Evolutionary conservation across 2,329 filamentous ascomycete genomes (phyloP).

Genomic region (Dothistroma pini): DNA sequence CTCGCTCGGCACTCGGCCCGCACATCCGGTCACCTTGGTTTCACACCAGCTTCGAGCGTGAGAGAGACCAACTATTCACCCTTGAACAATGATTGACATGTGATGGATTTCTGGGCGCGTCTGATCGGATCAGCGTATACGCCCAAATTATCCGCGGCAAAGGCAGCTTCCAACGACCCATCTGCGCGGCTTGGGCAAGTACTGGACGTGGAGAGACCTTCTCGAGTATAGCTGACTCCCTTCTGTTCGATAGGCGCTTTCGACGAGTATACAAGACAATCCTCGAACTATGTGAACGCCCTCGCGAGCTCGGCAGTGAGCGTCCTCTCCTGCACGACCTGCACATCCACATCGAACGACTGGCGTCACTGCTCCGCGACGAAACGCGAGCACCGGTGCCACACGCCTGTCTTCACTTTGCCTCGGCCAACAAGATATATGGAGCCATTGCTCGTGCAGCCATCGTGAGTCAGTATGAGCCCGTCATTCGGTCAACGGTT

Average conservation of each 20-base stretch:
- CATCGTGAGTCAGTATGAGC: constrained; percentile 76
- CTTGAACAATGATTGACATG: constrained; percentile 9
- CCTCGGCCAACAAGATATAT: constrained; percentile 82
- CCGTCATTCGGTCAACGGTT: constrained; percentile 79
- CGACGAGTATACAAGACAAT: constrained; percentile 59
- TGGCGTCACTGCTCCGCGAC: constrained; percentile 72
- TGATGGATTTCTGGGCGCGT: constrained; percentile 51
- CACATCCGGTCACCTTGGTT: neutral
- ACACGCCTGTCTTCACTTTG: constrained; percentile 87
- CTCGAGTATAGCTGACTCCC: too few relatives aligned
- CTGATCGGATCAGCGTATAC: constrained; percentile 55
- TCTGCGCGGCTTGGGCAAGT: constrained; percentile 53
- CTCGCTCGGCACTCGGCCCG: too few relatives aligned
- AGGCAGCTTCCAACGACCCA: constrained; percentile 47
- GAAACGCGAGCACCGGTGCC: constrained; percentile 84
- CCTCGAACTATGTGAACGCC: constrained; percentile 60
- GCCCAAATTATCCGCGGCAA: constrained; percentile 48
- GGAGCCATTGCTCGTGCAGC: constrained; percentile 86
- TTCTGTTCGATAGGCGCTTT: constrained; percentile 42
- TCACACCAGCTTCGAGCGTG: neutral
- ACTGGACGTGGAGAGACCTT: too few relatives aligned
- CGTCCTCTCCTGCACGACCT: constrained; percentile 50
- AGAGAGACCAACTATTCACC: neutral
- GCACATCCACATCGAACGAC: constrained; percentile 52
- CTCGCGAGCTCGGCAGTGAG: constrained; percentile 50